These are phyloP conservation scores for Naganishia randhawae DNA, from an alignment of 768 basidiomycete genomes.

Conservation along the genomic window DNA sequence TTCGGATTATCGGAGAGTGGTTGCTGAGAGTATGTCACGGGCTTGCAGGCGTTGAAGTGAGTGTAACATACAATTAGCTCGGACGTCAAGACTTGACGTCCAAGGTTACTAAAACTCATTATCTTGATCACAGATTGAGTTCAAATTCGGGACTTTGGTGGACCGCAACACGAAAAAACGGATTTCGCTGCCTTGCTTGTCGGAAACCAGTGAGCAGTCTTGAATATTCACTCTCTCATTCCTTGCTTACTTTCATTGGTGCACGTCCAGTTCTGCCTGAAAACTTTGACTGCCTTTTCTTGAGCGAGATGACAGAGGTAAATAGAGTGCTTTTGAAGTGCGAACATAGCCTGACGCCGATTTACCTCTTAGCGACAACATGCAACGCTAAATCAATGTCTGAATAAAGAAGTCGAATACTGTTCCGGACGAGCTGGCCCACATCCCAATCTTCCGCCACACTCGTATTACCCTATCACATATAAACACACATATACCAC, in stretches of 20 bases:
- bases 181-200: conserved; percentile 36
- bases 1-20: conserved; percentile 42
- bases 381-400: conserved; percentile 73
- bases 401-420: conserved; percentile 64
- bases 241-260: not conserved
- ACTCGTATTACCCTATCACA: conserved; percentile 59
- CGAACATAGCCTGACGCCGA: not conserved
- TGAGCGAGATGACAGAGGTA: conserved; percentile 71
- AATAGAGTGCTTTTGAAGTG: conserved; percentile 45
- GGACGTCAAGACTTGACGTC: not conserved
- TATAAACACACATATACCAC: conserved; percentile 74
- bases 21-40: conserved; percentile 38
- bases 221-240: too few species aligned
- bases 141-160: conserved; percentile 45
- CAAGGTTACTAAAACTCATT: not conserved
- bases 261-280: conserved; percentile 1
- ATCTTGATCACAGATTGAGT: conserved; percentile 38
- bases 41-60: conserved; percentile 40
- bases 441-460: conserved; percentile 48
- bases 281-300: conserved; percentile 1
- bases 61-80: not conserved
- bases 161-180: conserved; percentile 27
- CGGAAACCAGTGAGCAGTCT: conserved; percentile 39
- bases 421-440: conserved; percentile 19
- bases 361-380: conserved; percentile 68